Percentiles rank a stretch among this genome's conserved stretches.
Evolutionary conservation across 176 grass and related monocot genomes (phyloP).

Genomic region (Triticum turgidum): DNA sequence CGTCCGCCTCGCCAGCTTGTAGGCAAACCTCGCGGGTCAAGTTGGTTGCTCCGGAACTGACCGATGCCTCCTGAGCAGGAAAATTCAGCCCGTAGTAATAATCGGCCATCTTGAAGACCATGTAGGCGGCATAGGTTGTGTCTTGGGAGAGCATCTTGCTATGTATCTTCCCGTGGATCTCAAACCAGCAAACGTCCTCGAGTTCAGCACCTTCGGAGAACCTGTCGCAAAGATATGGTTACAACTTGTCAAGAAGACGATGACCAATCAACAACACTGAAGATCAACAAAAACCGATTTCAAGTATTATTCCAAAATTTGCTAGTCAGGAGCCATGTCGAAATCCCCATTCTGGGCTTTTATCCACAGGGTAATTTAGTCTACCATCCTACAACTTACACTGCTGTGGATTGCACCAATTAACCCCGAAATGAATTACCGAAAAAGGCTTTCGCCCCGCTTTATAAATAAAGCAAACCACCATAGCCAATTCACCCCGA

Average conservation of each 20-base stretch:
- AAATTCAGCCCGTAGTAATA: background rate
- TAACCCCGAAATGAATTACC: too few species aligned
- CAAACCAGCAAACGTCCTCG: background rate
- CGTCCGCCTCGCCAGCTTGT: background rate
- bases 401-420: background rate
- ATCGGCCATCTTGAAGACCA: constrained; percentile 44
- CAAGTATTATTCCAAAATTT: background rate
- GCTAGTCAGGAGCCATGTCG: background rate
- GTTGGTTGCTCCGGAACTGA: background rate
- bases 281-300: too few species aligned
- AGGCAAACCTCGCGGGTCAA: constrained; percentile 22
- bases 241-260: background rate
- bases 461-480: too few species aligned
- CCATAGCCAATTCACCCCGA: background rate
- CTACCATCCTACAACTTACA: background rate
- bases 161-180: constrained; percentile 43
- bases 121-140: constrained; percentile 40
- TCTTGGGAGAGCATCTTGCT: constrained; percentile 47
- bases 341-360: background rate
- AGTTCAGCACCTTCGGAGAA: background rate
- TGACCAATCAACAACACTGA: background rate
- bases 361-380: background rate
- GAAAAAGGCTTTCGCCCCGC: too few species aligned
- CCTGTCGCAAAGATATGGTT: background rate
- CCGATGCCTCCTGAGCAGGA: constrained; percentile 11